Evolutionary conservation across 495 filamentous ascomycete genomes (phyloP).

Genomic region (Evansstolkia leycettana): DNA sequence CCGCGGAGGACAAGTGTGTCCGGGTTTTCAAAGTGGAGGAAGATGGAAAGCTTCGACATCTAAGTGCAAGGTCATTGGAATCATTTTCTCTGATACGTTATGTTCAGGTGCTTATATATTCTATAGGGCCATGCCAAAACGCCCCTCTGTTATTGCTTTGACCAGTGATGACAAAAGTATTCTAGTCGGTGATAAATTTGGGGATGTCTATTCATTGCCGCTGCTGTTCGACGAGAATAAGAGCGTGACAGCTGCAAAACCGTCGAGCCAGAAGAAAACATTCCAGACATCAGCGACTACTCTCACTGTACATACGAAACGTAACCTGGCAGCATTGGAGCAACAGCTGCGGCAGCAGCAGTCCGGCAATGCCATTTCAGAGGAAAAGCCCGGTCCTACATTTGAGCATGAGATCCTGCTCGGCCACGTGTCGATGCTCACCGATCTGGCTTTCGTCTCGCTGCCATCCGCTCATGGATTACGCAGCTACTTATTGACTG

Average conservation of each 20-base stretch:
- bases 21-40: constrained; percentile 61
- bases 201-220: constrained; percentile 87
- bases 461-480: constrained; percentile 15
- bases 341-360: constrained; percentile 50
- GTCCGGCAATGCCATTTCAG: constrained; percentile 24
- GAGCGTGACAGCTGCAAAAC: constrained; percentile 7
- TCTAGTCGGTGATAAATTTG: constrained; percentile 83
- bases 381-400: constrained; percentile 30
- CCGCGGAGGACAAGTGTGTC: constrained; percentile 80
- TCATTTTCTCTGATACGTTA: not conserved
- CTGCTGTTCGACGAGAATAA: constrained; percentile 41
- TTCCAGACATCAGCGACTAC: constrained; percentile 50
- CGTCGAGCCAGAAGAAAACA: constrained; percentile 13
- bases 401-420: constrained; percentile 70
- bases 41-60: constrained; percentile 46
- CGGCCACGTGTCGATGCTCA: constrained; percentile 90
- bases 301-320: constrained; percentile 71
- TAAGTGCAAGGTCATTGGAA: constrained; percentile 56
- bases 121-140: constrained; percentile 73
- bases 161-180: constrained; percentile 57
- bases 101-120: constrained; percentile 8
- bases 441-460: constrained; percentile 48
- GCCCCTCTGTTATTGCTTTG: constrained; percentile 62
- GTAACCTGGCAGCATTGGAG: constrained; percentile 63
- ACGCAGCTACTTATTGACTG: constrained; percentile 67